phyloP scores from a whole-genome alignment of 1,284 basidiomycete genomes.

The Boletus sp. region DNA sequence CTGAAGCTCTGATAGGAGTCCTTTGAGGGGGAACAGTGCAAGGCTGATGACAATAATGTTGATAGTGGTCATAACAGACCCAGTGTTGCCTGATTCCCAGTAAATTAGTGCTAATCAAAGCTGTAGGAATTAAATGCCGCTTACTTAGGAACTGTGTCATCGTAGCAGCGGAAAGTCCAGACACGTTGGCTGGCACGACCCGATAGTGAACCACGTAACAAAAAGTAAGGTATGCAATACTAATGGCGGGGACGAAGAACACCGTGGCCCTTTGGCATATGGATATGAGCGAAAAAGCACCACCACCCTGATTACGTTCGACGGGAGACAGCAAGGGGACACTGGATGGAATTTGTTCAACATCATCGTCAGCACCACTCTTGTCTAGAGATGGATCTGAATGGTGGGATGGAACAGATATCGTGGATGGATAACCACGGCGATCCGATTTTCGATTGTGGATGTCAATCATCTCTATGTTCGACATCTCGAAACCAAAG shows the following conservation, averaged over 20 bases:
- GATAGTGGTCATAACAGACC: constrained; percentile 9
- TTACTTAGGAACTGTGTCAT: constrained; percentile 9
- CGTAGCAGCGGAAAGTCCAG: not conserved
- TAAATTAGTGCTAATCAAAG: not conserved
- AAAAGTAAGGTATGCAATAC: constrained; percentile 10
- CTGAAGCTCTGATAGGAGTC: constrained; percentile 9
- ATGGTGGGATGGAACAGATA: not conserved
- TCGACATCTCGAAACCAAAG: not conserved
- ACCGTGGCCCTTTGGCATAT: constrained; percentile 1
- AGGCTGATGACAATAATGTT: constrained; percentile 17
- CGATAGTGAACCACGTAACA: constrained; percentile 16
- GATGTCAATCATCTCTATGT: not conserved
- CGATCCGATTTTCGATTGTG: not conserved
- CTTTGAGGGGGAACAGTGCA: constrained; percentile 7
- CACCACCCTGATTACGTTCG: not conserved
- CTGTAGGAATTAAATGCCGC: not conserved
- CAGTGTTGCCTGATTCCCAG: constrained; percentile 5
- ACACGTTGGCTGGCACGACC: constrained; percentile 6
- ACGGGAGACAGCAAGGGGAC: not conserved
- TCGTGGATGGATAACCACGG: not conserved
- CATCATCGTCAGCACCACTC: not conserved
- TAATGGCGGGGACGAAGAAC: constrained; percentile 2
- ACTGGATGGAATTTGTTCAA: not conserved
- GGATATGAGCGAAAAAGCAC: not conserved
- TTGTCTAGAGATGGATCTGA: not conserved